Conservation (phyloP, 1,284 basidiomycete genomes). For the Taiwanofungus camphoratus region DNA sequence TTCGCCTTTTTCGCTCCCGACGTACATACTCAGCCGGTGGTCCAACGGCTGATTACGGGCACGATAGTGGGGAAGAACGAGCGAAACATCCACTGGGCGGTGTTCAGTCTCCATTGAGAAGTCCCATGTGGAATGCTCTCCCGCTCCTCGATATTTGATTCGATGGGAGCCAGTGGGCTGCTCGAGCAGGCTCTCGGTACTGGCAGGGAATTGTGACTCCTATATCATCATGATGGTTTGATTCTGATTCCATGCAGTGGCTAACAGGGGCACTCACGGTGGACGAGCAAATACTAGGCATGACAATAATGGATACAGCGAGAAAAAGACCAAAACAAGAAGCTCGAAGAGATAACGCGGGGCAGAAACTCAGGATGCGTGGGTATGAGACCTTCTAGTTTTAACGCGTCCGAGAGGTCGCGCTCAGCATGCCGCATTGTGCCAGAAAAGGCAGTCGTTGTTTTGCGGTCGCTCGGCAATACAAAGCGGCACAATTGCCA, state of each 20-base stretch:
- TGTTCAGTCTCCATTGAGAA: conserved; percentile 48
- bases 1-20: conserved; percentile 44
- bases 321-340: conserved; percentile 3
- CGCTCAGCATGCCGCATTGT: conserved; percentile 16
- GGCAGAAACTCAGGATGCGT: conserved; percentile 4
- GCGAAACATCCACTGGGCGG: conserved; percentile 53
- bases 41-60: conserved; percentile 63
- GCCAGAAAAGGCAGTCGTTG: conserved; percentile 20
- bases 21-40: conserved; percentile 63
- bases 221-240: conserved; percentile 4
- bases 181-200: conserved; percentile 27
- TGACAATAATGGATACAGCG: conserved; percentile 11
- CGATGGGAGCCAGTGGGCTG: conserved; percentile 25
- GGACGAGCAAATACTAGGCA: conserved; percentile 15
- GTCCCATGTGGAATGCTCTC: conserved; percentile 42
- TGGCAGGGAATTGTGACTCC: conserved; percentile 21
- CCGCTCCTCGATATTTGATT: conserved; percentile 27
- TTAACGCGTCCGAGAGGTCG: background rate
- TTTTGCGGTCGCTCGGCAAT: conserved; percentile 9
- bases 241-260: background rate
- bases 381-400: conserved; percentile 11
- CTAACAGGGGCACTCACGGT: conserved; percentile 1
- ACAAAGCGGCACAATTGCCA: conserved; percentile 2
- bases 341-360: background rate
- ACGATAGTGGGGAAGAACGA: conserved; percentile 70